Conservation (phyloP, 73 alveolate genomes). For the Stentor coeruleus region DNA sequence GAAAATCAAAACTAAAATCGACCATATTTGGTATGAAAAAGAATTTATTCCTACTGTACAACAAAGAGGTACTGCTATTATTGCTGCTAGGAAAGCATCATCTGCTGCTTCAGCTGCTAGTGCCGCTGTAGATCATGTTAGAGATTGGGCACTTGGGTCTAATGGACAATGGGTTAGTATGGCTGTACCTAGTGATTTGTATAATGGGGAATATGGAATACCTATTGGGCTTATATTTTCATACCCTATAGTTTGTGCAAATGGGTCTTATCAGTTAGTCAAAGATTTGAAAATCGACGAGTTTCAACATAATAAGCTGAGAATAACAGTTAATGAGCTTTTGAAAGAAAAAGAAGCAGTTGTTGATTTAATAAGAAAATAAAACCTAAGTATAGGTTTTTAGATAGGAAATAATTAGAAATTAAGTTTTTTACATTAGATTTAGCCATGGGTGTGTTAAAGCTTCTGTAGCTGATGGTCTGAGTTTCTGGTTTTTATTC, state of each 20-base stretch:
- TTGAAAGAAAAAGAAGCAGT: constrained; percentile 43
- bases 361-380: too few species aligned
- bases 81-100: constrained; percentile 62
- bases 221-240: constrained; percentile 67
- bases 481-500: too few species aligned
- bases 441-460: background rate
- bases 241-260: constrained; percentile 74
- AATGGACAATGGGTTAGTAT: constrained; percentile 56
- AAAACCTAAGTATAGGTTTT: too few species aligned
- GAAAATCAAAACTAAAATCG: constrained; percentile 46
- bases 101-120: constrained; percentile 84
- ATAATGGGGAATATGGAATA: constrained; percentile 64
- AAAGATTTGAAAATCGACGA: constrained; percentile 50
- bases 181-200: constrained; percentile 70
- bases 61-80: constrained; percentile 83
- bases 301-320: constrained; percentile 33
- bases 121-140: constrained; percentile 80
- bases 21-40: constrained; percentile 47
- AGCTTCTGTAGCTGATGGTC: background rate
- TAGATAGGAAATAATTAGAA: too few species aligned
- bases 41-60: constrained; percentile 64
- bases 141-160: constrained; percentile 83
- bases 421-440: too few species aligned
- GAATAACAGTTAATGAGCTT: constrained; percentile 52
- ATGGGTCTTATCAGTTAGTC: constrained; percentile 63